Evolutionary conservation across 805 yeast species (phyloP).

Genomic region (Sugiyamaella marilandica): DNA sequence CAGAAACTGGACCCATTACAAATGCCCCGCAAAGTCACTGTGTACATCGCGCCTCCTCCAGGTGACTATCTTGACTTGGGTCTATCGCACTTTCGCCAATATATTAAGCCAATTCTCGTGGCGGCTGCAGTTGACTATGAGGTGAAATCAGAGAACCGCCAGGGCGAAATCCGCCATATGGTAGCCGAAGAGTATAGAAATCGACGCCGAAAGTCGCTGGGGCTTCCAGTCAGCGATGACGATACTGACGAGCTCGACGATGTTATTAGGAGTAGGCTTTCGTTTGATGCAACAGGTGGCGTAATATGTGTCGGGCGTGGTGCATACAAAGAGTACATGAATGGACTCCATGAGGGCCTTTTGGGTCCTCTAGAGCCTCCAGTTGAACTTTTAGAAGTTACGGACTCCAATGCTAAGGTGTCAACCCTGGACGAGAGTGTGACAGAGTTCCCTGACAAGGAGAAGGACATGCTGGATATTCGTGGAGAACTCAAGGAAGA

Average conservation of each 20-base stretch:
- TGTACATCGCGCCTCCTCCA: constrained; percentile 96
- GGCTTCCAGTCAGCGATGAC: constrained; percentile 24
- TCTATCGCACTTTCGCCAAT: constrained; percentile 66
- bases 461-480: constrained; percentile 16
- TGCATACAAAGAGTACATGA: constrained; percentile 85
- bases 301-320: constrained; percentile 92
- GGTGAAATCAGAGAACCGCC: constrained; percentile 68
- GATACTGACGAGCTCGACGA: constrained; percentile 30
- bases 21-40: constrained; percentile 68
- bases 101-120: constrained; percentile 78
- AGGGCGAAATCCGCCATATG: constrained; percentile 77
- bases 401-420: not conserved
- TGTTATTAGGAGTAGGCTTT: constrained; percentile 31
- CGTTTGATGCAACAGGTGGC: constrained; percentile 61
- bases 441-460: constrained; percentile 20
- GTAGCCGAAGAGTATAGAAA: constrained; percentile 82
- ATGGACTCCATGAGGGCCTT: constrained; percentile 91
- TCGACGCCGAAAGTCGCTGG: constrained; percentile 45
- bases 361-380: constrained; percentile 78
- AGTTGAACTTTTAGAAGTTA: constrained; percentile 5
- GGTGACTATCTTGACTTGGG: constrained; percentile 79
- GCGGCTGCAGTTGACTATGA: constrained; percentile 84
- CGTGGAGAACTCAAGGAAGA: constrained; percentile 6
- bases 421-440: constrained; percentile 14
- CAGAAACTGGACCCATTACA: constrained; percentile 43